Base-by-base conservation (phyloP, 2,329 filamentous ascomycete species). In the Cladophialophora chaetospira region DNA sequence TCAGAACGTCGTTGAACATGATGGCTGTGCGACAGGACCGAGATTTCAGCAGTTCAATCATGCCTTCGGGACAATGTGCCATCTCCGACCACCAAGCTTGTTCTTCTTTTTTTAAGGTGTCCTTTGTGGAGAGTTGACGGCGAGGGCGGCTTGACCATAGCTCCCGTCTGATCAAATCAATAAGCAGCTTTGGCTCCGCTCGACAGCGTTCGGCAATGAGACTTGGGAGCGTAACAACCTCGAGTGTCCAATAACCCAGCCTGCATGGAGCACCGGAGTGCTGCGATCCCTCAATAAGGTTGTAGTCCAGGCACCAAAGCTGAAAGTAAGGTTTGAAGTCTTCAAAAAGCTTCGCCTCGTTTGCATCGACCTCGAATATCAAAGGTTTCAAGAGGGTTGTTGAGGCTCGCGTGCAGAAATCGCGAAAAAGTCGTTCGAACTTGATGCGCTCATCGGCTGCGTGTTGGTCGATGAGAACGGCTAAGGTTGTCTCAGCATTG, bases 391-490 rank as follows among this genome's bases (percentile, higher is more conserved):
- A 66, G 2, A 83, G 71, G 9, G 11, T 53, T 0, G 68, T 43
- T 8, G 33, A 53, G 21, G 69, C 63, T 13, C 70, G 71, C 11
- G 33, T 11, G 64, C 79, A 84, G 28, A 88, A 72, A 2, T 83
- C 78, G 21, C 68, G 60, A 69, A 95, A 84, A 1, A 99, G 77
- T 0, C 72, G 69, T 69, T 99, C 94, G 1, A 97, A 82, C 1
- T 86, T 85, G 61, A 88, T 85, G 43, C 94, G 82, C 74, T 99
- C 94, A 69, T 97, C 93, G 2, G 92, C 94, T 0, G 94, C 94
- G 69, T 99, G 94, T 68, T 99, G 94, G 67, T 99, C 94, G 4
- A 97, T 80, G 35, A 97, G 77, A 0, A 96, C 79, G 3, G 97
- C 74, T 1, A 85, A 64, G 15, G 13, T 42, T 3, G 50, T 35